Percentiles rank a stretch among this genome's conserved stretches.
phyloP scores from a whole-genome alignment of 2,329 filamentous ascomycete species.

The Diaporthe citri region DNA sequence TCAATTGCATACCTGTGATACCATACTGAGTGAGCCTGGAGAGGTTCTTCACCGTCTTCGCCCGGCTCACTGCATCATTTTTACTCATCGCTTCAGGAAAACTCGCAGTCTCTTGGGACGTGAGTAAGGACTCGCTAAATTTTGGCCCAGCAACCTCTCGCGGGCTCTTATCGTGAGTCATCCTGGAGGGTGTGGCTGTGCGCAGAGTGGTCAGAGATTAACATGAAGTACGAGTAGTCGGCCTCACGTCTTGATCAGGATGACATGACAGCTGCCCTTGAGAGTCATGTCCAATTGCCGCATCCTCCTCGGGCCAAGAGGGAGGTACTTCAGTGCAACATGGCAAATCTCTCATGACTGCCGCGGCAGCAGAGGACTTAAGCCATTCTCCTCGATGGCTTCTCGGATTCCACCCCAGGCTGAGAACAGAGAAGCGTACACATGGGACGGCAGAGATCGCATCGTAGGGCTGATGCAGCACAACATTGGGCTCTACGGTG shows the following conservation, averaged over 20 bases:
- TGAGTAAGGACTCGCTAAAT: neutral
- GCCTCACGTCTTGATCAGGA: constrained; percentile 10
- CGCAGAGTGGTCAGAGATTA: neutral
- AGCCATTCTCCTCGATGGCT: neutral
- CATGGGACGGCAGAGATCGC: neutral
- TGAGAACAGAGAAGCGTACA: neutral
- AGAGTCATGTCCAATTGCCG: constrained; percentile 34
- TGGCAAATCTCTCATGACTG: constrained; percentile 6
- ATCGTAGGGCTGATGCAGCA: neutral
- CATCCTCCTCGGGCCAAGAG: constrained; percentile 4
- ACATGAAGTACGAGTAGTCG: neutral
- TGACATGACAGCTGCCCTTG: constrained; percentile 15
- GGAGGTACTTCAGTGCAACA: neutral
- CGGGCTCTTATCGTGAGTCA: constrained; percentile 7
- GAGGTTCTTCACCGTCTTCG: neutral
- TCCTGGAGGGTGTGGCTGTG: neutral
- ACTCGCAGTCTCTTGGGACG: neutral
- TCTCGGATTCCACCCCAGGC: neutral
- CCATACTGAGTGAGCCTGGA: neutral
- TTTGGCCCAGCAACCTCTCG: neutral
- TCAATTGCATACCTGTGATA: constrained; percentile 18
- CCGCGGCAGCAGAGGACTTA: constrained; percentile 23
- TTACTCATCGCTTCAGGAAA: neutral
- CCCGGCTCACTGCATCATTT: neutral
- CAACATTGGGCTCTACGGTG: constrained; percentile 26